A percentile compares a stretch with the other conserved stretches of the same genome.
These are phyloP conservation scores for Dactylellina haptotyla DNA, from an alignment of 2,329 filamentous ascomycete genomes.

Conservation along the genomic window DNA sequence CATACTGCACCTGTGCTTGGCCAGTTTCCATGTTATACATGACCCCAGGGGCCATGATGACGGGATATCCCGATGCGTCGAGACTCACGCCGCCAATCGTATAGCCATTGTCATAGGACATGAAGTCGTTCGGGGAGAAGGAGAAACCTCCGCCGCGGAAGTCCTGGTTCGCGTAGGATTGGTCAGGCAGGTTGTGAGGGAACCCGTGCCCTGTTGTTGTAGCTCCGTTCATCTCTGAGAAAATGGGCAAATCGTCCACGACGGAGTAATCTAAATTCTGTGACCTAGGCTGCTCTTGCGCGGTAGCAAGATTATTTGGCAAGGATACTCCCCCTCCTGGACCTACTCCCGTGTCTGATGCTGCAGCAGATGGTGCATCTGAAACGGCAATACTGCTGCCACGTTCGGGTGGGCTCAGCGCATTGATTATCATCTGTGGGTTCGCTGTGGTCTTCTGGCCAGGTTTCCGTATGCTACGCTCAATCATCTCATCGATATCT, in stretches of 20 bases:
- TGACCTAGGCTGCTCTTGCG: conserved; percentile 35
- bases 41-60: conserved; percentile 50
- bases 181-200: conserved; percentile 38
- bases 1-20: conserved; percentile 39
- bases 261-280: conserved; percentile 44
- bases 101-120: conserved; percentile 47
- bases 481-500: conserved; percentile 50
- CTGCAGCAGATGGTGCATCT: conserved; percentile 1
- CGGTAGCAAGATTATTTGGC: neutral
- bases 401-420: conserved; percentile 31
- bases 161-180: conserved; percentile 46
- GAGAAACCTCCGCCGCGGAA: conserved; percentile 32
- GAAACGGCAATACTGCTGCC: conserved; percentile 5
- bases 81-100: conserved; percentile 45
- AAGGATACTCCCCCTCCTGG: conserved; percentile 5
- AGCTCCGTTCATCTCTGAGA: conserved; percentile 45
- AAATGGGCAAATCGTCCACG: conserved; percentile 47
- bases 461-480: conserved; percentile 40
- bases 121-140: conserved; percentile 33
- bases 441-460: conserved; percentile 15
- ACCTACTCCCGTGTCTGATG: neutral
- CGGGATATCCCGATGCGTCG: conserved; percentile 45
- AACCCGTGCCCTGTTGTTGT: conserved; percentile 18
- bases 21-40: conserved; percentile 52
- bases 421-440: conserved; percentile 26